phyloP scores from a whole-genome alignment of 371 early-diverging fungal genomes.

The Apophysomyces trapeziformis region DNA sequence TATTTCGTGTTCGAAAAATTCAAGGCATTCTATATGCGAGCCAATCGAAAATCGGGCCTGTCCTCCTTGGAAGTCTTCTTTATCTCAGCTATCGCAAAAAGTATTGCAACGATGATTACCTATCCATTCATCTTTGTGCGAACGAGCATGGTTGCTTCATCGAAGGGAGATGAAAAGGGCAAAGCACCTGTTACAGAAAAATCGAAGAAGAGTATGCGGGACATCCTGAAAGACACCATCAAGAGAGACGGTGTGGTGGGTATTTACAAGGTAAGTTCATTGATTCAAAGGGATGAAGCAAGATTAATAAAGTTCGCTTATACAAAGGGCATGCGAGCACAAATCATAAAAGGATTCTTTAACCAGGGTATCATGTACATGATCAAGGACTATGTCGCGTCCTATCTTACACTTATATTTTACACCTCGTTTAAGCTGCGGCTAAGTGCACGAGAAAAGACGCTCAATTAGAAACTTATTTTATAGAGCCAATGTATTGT shows the following conservation, averaged over 20 bases:
- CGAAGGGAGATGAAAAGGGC: slow-evolving; percentile 10
- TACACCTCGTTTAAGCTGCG: slow-evolving; percentile 39
- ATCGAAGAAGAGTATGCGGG: slow-evolving; percentile 40
- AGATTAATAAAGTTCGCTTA: background rate
- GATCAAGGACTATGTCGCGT: slow-evolving; percentile 67
- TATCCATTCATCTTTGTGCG: slow-evolving; percentile 66
- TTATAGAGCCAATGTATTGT: background rate
- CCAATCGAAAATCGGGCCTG: slow-evolving; percentile 35
- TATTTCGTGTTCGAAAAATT: slow-evolving; percentile 65
- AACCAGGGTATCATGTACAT: slow-evolving; percentile 68
- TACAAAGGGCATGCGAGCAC: slow-evolving; percentile 53
- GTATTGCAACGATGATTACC: slow-evolving; percentile 61
- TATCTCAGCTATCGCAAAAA: slow-evolving; percentile 61
- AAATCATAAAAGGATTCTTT: slow-evolving; percentile 68
- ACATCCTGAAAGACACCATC: slow-evolving; percentile 46
- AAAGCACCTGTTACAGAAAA: slow-evolving; percentile 17
- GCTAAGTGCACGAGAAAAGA: background rate
- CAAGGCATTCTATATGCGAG: slow-evolving; percentile 41
- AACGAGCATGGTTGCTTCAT: slow-evolving; percentile 43
- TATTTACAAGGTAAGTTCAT: slow-evolving; percentile 50
- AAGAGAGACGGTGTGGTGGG: slow-evolving; percentile 51
- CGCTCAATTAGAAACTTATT: background rate
- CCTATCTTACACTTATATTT: slow-evolving; percentile 56
- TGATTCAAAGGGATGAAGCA: background rate
- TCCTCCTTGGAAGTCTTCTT: slow-evolving; percentile 56